Evolutionary conservation across 2,329 filamentous ascomycete species (phyloP).

Genomic region (Ciborinia camelliae): DNA sequence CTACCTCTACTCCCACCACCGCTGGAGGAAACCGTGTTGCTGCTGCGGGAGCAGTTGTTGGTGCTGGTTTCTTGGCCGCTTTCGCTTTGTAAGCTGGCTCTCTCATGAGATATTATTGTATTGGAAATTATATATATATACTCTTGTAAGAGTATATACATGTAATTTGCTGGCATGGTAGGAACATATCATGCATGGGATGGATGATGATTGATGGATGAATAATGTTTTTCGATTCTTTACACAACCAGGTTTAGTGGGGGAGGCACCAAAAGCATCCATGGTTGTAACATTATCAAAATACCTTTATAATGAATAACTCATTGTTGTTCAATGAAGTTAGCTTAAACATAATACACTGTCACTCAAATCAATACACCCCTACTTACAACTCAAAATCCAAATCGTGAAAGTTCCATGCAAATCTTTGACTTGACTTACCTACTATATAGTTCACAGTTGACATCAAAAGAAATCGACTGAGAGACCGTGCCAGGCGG

Average conservation of each 20-base stretch:
- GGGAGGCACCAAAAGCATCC: background rate
- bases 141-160: background rate
- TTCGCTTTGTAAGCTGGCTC: slow-evolving; percentile 25
- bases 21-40: slow-evolving; percentile 16
- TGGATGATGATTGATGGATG: background rate
- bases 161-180: background rate
- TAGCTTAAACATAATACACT: background rate
- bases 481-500: too few species aligned
- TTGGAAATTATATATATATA: background rate
- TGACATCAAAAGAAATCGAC: too few species aligned
- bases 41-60: slow-evolving; percentile 22
- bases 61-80: slow-evolving; percentile 27
- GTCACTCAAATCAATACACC: background rate
- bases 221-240: slow-evolving; percentile 5
- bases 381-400: too few species aligned
- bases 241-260: background rate
- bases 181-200: background rate
- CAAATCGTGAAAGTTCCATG: background rate
- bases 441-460: too few species aligned
- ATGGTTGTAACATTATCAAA: background rate
- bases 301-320: background rate
- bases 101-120: background rate
- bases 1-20: slow-evolving; percentile 5
- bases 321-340: background rate
- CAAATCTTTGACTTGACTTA: background rate